Percentiles rank a stretch among this genome's conserved stretches.
Evolutionary conservation across 306 rosid genomes (phyloP).

Genomic region (Quercus variabilis): DNA sequence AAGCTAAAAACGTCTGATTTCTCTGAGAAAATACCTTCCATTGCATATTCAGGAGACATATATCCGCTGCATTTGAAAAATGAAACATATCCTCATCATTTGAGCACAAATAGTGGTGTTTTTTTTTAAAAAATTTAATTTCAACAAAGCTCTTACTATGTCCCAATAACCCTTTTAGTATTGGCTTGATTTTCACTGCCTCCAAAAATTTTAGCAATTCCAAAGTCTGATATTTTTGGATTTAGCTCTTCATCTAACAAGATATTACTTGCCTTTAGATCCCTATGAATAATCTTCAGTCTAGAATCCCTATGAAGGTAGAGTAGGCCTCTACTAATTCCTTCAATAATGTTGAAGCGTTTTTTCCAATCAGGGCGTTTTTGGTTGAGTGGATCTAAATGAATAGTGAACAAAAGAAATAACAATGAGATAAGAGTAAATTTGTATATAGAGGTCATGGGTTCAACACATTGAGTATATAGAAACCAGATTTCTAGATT

Average conservation of each 20-base stretch:
- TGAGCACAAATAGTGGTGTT: neutral
- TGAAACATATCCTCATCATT: neutral
- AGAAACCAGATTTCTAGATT: too few relatives aligned
- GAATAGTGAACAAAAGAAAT: too few relatives aligned
- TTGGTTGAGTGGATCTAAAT: too few relatives aligned
- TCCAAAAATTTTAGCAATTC: slow-evolving; percentile 30
- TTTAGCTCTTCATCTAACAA: slow-evolving; percentile 30
- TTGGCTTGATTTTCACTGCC: slow-evolving; percentile 20
- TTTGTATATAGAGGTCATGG: too few relatives aligned
- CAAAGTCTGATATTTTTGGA: slow-evolving; percentile 38
- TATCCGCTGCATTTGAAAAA: slow-evolving; percentile 24
- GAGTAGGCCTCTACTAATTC: slow-evolving; percentile 25
- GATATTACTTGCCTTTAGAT: slow-evolving; percentile 35
- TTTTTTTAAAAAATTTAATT: too few relatives aligned
- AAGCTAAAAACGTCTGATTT: slow-evolving; percentile 38
- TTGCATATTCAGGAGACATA: slow-evolving; percentile 39
- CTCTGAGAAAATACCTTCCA: slow-evolving; percentile 32
- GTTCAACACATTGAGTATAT: too few relatives aligned
- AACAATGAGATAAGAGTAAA: too few relatives aligned
- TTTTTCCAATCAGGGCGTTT: neutral
- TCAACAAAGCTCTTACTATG: slow-evolving; percentile 23
- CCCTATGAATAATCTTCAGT: slow-evolving; percentile 37
- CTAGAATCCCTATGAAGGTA: slow-evolving; percentile 41
- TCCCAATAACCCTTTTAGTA: slow-evolving; percentile 37
- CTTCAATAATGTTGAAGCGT: slow-evolving; percentile 32